phyloP scores from a whole-genome alignment of 257 asterid genomes.

The Jacaranda copaia region DNA sequence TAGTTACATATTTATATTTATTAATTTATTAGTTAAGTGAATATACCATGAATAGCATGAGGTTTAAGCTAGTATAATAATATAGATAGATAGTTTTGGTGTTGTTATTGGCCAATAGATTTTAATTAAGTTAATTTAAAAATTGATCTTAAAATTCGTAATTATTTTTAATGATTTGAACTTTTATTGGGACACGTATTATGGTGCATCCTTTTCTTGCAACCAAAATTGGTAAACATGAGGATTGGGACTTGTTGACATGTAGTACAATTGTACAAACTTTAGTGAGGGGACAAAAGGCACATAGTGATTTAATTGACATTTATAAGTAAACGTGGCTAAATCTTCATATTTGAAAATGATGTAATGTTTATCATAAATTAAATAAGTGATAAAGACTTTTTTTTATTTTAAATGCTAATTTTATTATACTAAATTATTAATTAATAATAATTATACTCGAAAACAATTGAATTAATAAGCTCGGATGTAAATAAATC shows the following conservation, averaged over 20 bases:
- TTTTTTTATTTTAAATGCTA: background rate
- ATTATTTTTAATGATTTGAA: background rate
- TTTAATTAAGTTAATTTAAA: no score
- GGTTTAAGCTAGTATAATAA: no score
- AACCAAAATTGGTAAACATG: constrained; percentile 15
- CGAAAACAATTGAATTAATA: no score
- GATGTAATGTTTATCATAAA: constrained; percentile 18
- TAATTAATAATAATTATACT: no score
- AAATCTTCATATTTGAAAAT: constrained; percentile 12
- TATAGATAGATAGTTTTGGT: no score
- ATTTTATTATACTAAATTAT: background rate
- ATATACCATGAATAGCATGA: no score
- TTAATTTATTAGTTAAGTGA: no score
- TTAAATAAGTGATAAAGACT: background rate
- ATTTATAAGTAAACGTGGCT: constrained; percentile 29
- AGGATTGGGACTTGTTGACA: constrained; percentile 16
- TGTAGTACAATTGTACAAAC: constrained; percentile 10
- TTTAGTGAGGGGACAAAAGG: constrained; percentile 18
- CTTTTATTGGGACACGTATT: constrained; percentile 12
- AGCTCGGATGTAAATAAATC: no score
- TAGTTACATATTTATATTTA: no score
- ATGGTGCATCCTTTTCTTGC: constrained; percentile 8
- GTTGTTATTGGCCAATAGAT: no score
- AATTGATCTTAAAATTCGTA: no score
- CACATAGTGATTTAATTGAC: background rate